Conservation (phyloP, 805 yeast species). For the Metschnikowia lachancei region DNA sequence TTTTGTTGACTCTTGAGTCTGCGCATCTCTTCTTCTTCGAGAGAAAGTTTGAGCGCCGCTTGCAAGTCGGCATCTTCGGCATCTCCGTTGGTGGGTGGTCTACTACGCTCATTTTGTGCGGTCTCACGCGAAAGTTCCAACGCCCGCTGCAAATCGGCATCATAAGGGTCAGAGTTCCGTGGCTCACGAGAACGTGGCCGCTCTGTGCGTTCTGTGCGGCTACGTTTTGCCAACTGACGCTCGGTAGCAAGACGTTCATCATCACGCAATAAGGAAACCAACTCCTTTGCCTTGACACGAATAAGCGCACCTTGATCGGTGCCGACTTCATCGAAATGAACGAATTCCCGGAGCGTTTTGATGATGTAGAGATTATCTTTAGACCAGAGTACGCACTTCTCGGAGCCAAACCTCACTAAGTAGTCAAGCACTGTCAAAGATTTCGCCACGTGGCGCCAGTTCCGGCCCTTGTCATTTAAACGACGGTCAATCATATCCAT, state of each 20-base stretch:
- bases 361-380: constrained; percentile 83
- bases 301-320: constrained; percentile 83
- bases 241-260: constrained; percentile 77
- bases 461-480: constrained; percentile 91
- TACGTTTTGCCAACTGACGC: constrained; percentile 44
- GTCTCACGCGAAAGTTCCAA: constrained; percentile 75
- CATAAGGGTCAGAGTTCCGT: constrained; percentile 44
- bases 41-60: constrained; percentile 65
- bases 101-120: constrained; percentile 73
- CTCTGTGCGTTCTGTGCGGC: constrained; percentile 4
- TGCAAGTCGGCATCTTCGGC: constrained; percentile 64
- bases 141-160: constrained; percentile 76
- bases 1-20: constrained; percentile 37
- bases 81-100: constrained; percentile 39
- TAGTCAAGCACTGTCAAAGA: constrained; percentile 86
- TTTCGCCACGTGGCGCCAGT: constrained; percentile 96
- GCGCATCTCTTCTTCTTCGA: constrained; percentile 76
- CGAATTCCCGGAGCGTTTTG: constrained; percentile 88
- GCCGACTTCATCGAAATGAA: constrained; percentile 71
- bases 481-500: constrained; percentile 94
- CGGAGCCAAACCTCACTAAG: constrained; percentile 80
- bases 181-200: not conserved
- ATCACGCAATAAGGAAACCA: constrained; percentile 75
- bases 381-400: constrained; percentile 88
- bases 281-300: constrained; percentile 85